Evolutionary conservation across 176 grass and related monocot species (phyloP).

Genomic region (Luzula sylvatica): DNA sequence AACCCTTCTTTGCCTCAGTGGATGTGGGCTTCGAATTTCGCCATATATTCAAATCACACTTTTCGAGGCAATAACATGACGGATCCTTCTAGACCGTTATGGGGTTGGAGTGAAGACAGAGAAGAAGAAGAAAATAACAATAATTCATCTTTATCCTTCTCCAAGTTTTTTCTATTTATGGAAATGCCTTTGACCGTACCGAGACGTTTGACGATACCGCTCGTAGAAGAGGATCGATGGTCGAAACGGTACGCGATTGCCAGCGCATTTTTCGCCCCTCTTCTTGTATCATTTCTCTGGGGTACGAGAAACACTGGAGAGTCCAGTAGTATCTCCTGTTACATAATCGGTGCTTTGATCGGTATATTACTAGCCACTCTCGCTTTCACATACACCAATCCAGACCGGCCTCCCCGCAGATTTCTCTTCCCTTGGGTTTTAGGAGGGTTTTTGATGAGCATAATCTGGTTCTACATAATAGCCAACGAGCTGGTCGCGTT

Average conservation of each 20-base stretch:
- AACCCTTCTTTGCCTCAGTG: conserved; percentile 79
- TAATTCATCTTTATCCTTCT: conserved; percentile 31
- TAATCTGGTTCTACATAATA: conserved; percentile 92
- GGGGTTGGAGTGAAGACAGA: conserved; percentile 88
- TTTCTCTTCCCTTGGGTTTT: conserved; percentile 91
- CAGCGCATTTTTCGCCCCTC: conserved; percentile 58
- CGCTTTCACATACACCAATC: conserved; percentile 52
- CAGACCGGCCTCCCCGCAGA: conserved; percentile 60
- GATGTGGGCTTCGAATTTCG: conserved; percentile 99
- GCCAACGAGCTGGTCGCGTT: conserved; percentile 93
- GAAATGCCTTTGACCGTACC: conserved; percentile 83
- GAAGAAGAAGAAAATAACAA: conserved; percentile 29
- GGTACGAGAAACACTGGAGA: conserved; percentile 43
- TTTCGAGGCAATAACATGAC: conserved; percentile 33
- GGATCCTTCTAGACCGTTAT: conserved; percentile 69
- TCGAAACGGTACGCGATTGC: conserved; percentile 74
- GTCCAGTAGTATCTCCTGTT: conserved; percentile 30
- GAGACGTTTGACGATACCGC: conserved; percentile 83
- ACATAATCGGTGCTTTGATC: conserved; percentile 35
- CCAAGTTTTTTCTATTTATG: conserved; percentile 61
- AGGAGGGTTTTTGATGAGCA: conserved; percentile 98
- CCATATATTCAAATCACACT: conserved; percentile 90
- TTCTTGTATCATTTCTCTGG: conserved; percentile 77
- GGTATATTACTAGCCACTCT: conserved; percentile 50
- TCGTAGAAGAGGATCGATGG: conserved; percentile 85